These are phyloP conservation scores for Ochetophila trinervis DNA, from an alignment of 306 rosid species.

Conservation along the genomic window DNA sequence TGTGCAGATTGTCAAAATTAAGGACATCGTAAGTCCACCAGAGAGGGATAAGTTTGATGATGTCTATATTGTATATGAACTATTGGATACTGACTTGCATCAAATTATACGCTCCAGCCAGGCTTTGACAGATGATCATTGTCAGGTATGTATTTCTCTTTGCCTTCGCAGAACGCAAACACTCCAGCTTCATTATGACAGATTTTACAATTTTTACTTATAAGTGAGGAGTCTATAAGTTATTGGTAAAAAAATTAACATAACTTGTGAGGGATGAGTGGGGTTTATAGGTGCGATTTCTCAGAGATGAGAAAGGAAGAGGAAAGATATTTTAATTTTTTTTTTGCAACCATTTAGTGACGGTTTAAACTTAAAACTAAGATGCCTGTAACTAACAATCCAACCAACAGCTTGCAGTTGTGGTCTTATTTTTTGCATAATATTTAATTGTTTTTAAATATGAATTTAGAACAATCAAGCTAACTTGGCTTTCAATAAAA, in stretches of 20 bases:
- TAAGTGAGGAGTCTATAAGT: neutral
- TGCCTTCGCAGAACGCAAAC: neutral
- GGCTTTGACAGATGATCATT: slow-evolving; percentile 84
- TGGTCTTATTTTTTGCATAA: too few species aligned
- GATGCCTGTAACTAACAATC: too few species aligned
- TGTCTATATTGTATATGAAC: slow-evolving; percentile 80
- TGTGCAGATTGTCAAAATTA: slow-evolving; percentile 70
- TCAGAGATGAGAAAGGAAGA: neutral
- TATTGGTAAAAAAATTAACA: neutral
- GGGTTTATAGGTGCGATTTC: neutral
- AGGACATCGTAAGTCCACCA: slow-evolving; percentile 79
- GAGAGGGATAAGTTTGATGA: slow-evolving; percentile 72
- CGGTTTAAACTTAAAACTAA: too few species aligned
- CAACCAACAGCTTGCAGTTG: too few species aligned
- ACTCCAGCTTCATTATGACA: neutral
- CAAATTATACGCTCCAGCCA: slow-evolving; percentile 84
- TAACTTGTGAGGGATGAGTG: neutral
- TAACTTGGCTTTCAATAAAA: neutral
- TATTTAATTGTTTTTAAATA: too few species aligned
- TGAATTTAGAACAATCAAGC: too few species aligned
- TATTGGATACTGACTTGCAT: slow-evolving; percentile 90
- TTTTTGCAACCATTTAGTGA: too few species aligned
- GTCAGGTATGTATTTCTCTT: slow-evolving; percentile 50
- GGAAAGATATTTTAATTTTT: too few species aligned
- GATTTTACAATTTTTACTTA: neutral